Evolutionary conservation across 2,329 filamentous ascomycete genomes (phyloP).

Genomic region (Hymenoscyphus albidus): DNA sequence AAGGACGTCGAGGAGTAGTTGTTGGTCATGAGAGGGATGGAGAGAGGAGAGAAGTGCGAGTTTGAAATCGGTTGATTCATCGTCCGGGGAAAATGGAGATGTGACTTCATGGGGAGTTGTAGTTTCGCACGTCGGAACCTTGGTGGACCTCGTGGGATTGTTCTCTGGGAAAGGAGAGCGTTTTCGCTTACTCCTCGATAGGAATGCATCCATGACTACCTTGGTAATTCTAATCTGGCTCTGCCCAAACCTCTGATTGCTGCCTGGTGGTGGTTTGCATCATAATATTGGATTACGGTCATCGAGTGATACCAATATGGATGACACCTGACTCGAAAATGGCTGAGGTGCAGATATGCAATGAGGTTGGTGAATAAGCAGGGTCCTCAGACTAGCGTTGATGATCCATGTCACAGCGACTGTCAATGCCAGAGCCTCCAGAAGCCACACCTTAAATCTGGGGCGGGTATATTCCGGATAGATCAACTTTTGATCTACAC

Average conservation of each 20-base stretch:
- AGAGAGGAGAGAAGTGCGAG: conserved; percentile 79
- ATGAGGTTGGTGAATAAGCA: too few species aligned
- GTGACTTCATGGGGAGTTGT: conserved; percentile 26
- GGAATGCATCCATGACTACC: conserved; percentile 47
- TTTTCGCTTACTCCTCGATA: conserved; percentile 53
- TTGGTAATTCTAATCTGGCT: too few species aligned
- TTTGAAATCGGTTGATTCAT: conserved; percentile 87
- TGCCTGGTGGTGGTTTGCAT: not conserved
- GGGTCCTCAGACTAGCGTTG: too few species aligned
- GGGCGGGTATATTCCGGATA: too few species aligned
- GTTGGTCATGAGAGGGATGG: conserved; percentile 59
- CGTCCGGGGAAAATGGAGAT: conserved; percentile 32
- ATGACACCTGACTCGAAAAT: too few species aligned
- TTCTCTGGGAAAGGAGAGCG: conserved; percentile 22
- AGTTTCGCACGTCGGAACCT: not conserved
- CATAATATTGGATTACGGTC: not conserved
- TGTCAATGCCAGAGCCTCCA: too few species aligned
- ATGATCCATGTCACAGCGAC: too few species aligned
- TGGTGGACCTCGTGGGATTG: not conserved
- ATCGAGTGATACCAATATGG: not conserved
- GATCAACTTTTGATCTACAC: too few species aligned
- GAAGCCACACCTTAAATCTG: too few species aligned
- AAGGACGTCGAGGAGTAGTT: conserved; percentile 72
- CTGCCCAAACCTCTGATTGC: not conserved
- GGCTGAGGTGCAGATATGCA: too few species aligned